Percentiles rank a stretch among this genome's conserved stretches.
phyloP scores from a whole-genome alignment of 805 yeast genomes.

The Candida cerambycidarum region DNA sequence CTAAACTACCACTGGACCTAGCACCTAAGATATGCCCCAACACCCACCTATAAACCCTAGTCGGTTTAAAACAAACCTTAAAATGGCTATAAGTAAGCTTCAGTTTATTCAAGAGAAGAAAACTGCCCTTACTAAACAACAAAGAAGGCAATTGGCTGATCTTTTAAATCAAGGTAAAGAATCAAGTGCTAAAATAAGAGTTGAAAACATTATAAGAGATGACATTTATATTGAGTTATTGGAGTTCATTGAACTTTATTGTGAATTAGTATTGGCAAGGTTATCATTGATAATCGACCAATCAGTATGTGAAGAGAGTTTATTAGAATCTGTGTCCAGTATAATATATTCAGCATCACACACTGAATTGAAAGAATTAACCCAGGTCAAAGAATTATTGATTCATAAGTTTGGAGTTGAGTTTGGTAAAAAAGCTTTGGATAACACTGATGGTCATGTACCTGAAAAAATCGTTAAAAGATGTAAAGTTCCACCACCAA shows the following conservation, averaged over 20 bases:
- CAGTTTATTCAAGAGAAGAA: conserved; percentile 74
- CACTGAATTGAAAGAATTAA: conserved; percentile 74
- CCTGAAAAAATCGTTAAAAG: conserved; percentile 67
- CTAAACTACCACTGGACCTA: neutral
- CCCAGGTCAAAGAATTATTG: conserved; percentile 59
- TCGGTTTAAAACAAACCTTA: conserved; percentile 44
- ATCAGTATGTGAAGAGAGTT: conserved; percentile 52
- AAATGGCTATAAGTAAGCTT: conserved; percentile 71
- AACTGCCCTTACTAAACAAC: conserved; percentile 71
- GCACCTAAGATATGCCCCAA: conserved; percentile 12
- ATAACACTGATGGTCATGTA: conserved; percentile 49
- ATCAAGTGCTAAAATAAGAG: conserved; percentile 78
- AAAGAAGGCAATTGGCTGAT: conserved; percentile 69
- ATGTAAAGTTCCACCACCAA: conserved; percentile 68
- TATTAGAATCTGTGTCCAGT: conserved; percentile 72
- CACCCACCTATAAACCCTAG: conserved; percentile 31
- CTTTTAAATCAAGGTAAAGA: conserved; percentile 69
- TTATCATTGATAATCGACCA: conserved; percentile 56
- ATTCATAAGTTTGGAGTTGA: conserved; percentile 66
- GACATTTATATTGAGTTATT: conserved; percentile 77
- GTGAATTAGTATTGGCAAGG: conserved; percentile 78
- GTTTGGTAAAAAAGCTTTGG: conserved; percentile 55
- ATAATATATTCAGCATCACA: conserved; percentile 68
- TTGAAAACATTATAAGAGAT: conserved; percentile 80
- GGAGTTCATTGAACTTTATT: conserved; percentile 76